Evolutionary conservation across 345 rosid species (phyloP).

Genomic region (Triadica sebifera): DNA sequence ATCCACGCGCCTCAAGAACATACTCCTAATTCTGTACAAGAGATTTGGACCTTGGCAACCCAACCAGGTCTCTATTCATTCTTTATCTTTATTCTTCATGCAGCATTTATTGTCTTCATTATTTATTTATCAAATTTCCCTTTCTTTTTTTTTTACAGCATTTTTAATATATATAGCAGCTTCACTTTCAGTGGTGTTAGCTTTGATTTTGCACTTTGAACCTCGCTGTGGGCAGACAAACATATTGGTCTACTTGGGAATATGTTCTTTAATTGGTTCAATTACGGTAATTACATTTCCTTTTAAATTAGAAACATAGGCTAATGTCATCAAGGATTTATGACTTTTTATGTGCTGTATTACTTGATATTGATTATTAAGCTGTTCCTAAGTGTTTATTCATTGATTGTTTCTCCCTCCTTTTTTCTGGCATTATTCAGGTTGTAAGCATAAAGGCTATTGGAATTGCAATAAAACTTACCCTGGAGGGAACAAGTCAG

Average conservation of each 20-base stretch:
- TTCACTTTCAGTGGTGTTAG: conserved; percentile 60
- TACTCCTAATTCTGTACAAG: conserved; percentile 66
- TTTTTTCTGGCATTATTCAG: conserved; percentile 32
- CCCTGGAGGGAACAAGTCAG: conserved; percentile 79
- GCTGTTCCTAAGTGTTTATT: conserved; percentile 1
- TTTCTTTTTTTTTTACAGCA: conserved; percentile 42
- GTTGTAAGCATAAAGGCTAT: conserved; percentile 94
- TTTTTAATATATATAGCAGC: conserved; percentile 70
- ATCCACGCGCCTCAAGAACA: conserved; percentile 90
- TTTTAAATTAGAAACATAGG: conserved; percentile 2
- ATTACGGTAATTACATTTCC: conserved; percentile 51
- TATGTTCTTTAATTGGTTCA: conserved; percentile 85
- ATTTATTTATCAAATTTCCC: conserved; percentile 10
- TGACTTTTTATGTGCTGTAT: neutral
- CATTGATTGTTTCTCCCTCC: neutral
- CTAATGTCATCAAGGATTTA: neutral
- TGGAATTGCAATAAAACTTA: conserved; percentile 88
- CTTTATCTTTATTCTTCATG: conserved; percentile 6
- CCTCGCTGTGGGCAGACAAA: conserved; percentile 82
- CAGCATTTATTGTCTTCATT: conserved; percentile 6
- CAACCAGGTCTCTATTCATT: conserved; percentile 59
- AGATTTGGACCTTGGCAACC: conserved; percentile 78
- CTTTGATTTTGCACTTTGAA: conserved; percentile 79
- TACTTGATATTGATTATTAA: neutral
- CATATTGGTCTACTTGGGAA: conserved; percentile 77